Conservation (phyloP, 768 basidiomycete genomes). For the Mycena sanguinolenta region DNA sequence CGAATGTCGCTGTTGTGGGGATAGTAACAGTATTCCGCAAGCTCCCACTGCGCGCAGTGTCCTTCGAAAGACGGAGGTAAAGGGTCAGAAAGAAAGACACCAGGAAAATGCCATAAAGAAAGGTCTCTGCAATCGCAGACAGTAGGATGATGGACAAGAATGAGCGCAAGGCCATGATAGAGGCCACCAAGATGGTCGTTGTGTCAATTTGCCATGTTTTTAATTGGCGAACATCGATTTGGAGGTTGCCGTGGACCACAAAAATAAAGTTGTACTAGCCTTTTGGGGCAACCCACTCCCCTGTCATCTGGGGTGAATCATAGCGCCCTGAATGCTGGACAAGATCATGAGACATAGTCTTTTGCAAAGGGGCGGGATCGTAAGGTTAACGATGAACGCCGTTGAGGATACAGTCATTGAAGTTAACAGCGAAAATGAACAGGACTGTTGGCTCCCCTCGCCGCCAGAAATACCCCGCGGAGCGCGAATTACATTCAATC, state of each 20-base stretch:
- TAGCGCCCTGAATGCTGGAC: too few relatives aligned
- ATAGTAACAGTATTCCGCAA: not conserved
- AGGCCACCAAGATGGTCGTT: not conserved
- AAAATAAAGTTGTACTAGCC: not conserved
- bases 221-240: not conserved
- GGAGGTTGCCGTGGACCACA: conserved; percentile 2
- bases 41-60: not conserved
- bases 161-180: conserved; percentile 3
- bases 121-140: conserved; percentile 4
- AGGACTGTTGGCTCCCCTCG: too few relatives aligned
- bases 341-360: not conserved
- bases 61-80: conserved; percentile 5
- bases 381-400: too few relatives aligned
- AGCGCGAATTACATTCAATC: too few relatives aligned
- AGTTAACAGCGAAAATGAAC: too few relatives aligned
- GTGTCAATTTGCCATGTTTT: conserved; percentile 4
- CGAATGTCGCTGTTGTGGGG: conserved; percentile 1
- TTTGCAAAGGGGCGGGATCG: too few relatives aligned
- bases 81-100: conserved; percentile 1
- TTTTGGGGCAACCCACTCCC: not conserved
- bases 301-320: too few relatives aligned
- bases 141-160: not conserved
- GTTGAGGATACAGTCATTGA: too few relatives aligned
- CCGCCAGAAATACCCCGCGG: too few relatives aligned
- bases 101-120: conserved; percentile 7